Base-by-base conservation (phyloP, 257 asterid species). In the Primulina huaijiensis region DNA sequence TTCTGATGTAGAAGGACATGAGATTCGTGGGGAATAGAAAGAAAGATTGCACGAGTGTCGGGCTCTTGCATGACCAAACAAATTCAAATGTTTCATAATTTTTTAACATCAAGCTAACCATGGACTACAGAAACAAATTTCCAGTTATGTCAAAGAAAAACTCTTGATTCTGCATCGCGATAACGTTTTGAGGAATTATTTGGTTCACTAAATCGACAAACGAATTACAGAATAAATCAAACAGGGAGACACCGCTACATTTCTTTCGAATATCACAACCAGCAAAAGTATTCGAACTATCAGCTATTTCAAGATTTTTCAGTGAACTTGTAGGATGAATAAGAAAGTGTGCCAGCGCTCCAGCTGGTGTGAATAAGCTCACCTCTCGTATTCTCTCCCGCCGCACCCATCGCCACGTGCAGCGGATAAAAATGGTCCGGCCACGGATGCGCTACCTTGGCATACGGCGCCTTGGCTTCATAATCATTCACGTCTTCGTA, bases 351-450 rank as follows among this genome's bases (percentile, higher is more conserved):
- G 20, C 82, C 82, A 19, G 5, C 55, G 70, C 73, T 77, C 90
- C 90, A 85, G 74, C 90, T 85, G 71, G 75, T 79, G 78, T 85
- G 90, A 40, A 85, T 79, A 59, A 80, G 84, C 66, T 85, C 84
- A 2, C 88, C 87, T 65, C 67, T 66, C 6, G 88, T 76, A 17
- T 77, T 70, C 33, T 78, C 83, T 0, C 88, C 88, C 30, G 88
- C 86, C 57, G 90, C 90, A 33, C 90, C 90, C 84, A 85, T 85
- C 11, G 90, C 90, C 74, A 85, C 90, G 58, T 85, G 90, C 31
- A 85, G 79, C 72, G 90, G 90, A 46, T 78, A 85, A 70, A 85
- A 85, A 76, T 85, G 90, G 34, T 85, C 88, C 2, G 90, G 88
- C 52, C 77, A 3, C 29, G 88, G 90, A 17, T 85, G 90, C 40